A percentile compares a stretch with the other conserved stretches of the same genome.
These are phyloP conservation scores for Sarocladium oryzae DNA, from an alignment of 2,329 filamentous ascomycete species.

Conservation along the genomic window DNA sequence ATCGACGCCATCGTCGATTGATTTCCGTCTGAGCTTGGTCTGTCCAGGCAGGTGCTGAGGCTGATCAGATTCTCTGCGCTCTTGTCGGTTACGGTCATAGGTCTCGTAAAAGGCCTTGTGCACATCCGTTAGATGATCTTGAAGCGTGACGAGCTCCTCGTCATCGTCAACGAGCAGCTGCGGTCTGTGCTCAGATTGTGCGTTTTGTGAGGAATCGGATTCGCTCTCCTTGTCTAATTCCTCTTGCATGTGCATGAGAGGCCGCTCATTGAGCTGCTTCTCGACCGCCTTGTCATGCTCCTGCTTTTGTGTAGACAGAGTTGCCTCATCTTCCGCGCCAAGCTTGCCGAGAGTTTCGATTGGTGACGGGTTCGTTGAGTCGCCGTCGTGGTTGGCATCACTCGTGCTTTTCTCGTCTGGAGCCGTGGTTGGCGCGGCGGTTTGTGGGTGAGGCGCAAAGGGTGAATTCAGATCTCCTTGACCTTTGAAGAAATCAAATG, in stretches of 20 bases:
- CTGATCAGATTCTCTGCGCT: slow-evolving; percentile 25
- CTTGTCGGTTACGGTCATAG: slow-evolving; percentile 55
- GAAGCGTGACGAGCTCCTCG: slow-evolving; percentile 69
- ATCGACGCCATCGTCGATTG: slow-evolving; percentile 36
- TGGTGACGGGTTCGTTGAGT: neutral
- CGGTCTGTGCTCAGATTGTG: slow-evolving; percentile 42
- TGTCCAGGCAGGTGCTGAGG: slow-evolving; percentile 28
- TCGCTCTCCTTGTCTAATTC: slow-evolving; percentile 74
- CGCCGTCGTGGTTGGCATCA: neutral
- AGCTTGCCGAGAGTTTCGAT: slow-evolving; percentile 2
- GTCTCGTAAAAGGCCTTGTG: slow-evolving; percentile 78
- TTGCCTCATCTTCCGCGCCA: slow-evolving; percentile 42
- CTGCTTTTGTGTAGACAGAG: slow-evolving; percentile 68
- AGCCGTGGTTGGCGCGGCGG: slow-evolving; percentile 18
- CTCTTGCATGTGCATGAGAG: slow-evolving; percentile 87
- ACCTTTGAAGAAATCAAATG: slow-evolving; percentile 96
- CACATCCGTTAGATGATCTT: slow-evolving; percentile 67
- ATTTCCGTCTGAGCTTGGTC: slow-evolving; percentile 23
- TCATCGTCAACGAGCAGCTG: slow-evolving; percentile 86
- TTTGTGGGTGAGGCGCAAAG: slow-evolving; percentile 76
- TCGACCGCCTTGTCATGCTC: slow-evolving; percentile 84
- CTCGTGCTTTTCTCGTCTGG: neutral
- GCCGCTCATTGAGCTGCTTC: slow-evolving; percentile 82
- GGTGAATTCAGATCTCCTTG: slow-evolving; percentile 99
- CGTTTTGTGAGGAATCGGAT: slow-evolving; percentile 12